These are phyloP conservation scores for Pachyrhizus erosus DNA, from an alignment of 306 rosid genomes.

Conservation along the genomic window DNA sequence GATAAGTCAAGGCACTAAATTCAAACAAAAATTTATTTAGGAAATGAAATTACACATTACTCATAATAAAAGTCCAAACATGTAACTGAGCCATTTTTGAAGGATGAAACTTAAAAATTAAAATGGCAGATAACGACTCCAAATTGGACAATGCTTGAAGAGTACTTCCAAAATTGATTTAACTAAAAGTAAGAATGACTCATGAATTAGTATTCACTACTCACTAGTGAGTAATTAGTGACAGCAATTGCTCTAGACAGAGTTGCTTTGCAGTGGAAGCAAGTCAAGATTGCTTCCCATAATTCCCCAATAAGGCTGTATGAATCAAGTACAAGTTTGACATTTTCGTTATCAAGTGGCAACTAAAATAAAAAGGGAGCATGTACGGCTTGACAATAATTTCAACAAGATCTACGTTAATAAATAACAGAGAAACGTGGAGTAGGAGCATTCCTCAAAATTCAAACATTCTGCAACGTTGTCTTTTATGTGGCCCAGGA, in stretches of 20 bases:
- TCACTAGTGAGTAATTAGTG: neutral
- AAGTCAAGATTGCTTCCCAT: constrained; percentile 1
- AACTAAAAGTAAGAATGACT: neutral
- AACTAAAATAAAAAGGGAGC: neutral
- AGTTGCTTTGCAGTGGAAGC: neutral
- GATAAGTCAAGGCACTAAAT: neutral
- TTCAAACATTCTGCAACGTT: constrained; percentile 32
- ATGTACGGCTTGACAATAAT: constrained; percentile 29
- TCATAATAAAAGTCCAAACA: neutral
- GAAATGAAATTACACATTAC: neutral
- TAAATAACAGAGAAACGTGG: neutral
- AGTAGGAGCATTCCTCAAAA: neutral
- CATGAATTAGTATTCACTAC: neutral
- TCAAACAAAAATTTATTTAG: neutral
- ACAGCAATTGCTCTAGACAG: neutral
- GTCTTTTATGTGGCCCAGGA: constrained; percentile 26
- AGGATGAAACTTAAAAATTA: neutral
- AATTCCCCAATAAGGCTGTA: neutral
- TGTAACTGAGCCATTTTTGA: neutral
- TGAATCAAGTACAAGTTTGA: constrained; percentile 27
- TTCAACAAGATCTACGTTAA: constrained; percentile 14
- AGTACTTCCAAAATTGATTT: neutral
- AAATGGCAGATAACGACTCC: neutral
- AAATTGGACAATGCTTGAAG: neutral
- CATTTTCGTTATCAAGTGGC: constrained; percentile 5